Evolutionary conservation across 2,329 filamentous ascomycete genomes (phyloP), one percentile per base, ranked within the genome.

Genomic region (Myriosclerotinia scirpicola): DNA sequence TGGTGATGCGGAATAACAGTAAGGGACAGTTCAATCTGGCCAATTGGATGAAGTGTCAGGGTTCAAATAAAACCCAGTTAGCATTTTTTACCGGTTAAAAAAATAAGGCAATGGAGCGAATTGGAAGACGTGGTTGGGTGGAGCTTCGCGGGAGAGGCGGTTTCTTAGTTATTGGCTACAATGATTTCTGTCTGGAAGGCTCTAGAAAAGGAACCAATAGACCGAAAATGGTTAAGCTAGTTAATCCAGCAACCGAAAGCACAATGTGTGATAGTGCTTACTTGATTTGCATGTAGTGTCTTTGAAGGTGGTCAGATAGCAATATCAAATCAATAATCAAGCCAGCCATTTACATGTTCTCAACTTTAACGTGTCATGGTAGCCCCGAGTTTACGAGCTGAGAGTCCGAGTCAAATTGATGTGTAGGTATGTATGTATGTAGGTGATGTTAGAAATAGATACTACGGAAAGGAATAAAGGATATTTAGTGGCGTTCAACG

Each of bases 191-290:
- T 62, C 15, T 20, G 22, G 44, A 38, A 36, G 42, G 14, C 42
- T 60, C 42, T 60, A 22, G 56, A 38, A 48, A 60, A 9, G 4
- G 11, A 1, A 22, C 30, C 20, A 34, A 46, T 36, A 59, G 30
- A 30, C n/a, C 6, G 36, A n/a, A 5, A 5, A 60, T 36, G 30
- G 44, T n/a, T 26, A 22, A 22, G 30, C 56, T 60, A 14, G 30
- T 60, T 14, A 15, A 60, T 58, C 9, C 11, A 40, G 40, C 34
- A 53, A 42, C 20, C 15, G n/a, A 52, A 53, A 38, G n/a, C 17
- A 38, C 8, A 7, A 53, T 42, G 40, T n/a, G 48, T 48, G 40
- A 48, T 58, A 58, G 53, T 58, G 62, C 62, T 64, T 64, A 64
- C 62, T 56, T 64, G 38, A 36, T 50, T 61, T 58, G 40, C 40